These are phyloP conservation scores for Populus tremula DNA, from an alignment of 345 rosid species.

Conservation along the genomic window DNA sequence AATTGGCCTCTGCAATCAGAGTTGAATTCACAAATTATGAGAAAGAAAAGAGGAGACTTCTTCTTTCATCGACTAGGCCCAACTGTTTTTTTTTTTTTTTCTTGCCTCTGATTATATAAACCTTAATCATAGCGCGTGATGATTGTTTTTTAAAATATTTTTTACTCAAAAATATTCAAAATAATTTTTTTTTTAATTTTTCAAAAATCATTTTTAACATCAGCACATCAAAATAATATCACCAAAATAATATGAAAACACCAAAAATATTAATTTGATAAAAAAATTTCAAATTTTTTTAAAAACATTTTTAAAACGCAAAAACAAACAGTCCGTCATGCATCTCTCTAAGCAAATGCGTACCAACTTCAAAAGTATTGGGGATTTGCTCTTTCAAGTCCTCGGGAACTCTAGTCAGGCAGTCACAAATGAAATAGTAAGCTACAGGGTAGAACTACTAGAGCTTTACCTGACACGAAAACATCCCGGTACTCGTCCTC, in stretches of 20 bases:
- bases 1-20: constrained; percentile 65
- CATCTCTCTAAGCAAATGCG: neutral
- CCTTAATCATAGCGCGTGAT: neutral
- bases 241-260: too few relatives aligned
- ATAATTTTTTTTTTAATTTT: too few relatives aligned
- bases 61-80: neutral
- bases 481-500: constrained; percentile 77
- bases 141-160: too few relatives aligned
- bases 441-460: neutral
- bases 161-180: too few relatives aligned
- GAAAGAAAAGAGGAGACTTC: neutral
- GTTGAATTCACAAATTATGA: neutral
- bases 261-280: too few relatives aligned
- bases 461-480: constrained; percentile 71
- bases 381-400: neutral
- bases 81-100: too few relatives aligned
- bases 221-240: too few relatives aligned
- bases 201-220: too few relatives aligned
- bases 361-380: neutral
- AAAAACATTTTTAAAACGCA: too few relatives aligned
- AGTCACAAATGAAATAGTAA: neutral
- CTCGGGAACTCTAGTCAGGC: neutral
- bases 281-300: too few relatives aligned
- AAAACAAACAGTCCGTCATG: neutral
- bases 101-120: neutral